Conservation (phyloP, 495 filamentous ascomycete genomes). For the Daldinia decipiens region DNA sequence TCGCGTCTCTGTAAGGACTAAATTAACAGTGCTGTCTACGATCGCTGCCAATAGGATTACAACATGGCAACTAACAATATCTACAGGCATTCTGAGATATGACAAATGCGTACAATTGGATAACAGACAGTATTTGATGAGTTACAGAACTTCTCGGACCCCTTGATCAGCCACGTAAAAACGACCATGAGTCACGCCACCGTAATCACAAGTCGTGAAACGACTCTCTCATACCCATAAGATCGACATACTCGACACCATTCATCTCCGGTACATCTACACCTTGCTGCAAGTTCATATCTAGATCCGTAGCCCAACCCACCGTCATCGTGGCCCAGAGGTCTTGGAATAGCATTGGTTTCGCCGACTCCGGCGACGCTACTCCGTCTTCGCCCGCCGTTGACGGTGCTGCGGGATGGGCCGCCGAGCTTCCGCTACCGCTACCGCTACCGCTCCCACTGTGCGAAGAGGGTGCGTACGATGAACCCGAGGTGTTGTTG, state of each 20-base stretch:
- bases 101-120: too few relatives aligned
- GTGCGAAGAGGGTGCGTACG: slow-evolving; percentile 28
- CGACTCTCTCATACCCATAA: background rate
- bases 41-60: too few relatives aligned
- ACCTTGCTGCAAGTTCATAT: slow-evolving; percentile 2
- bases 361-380: background rate
- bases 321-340: slow-evolving; percentile 53
- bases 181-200: background rate
- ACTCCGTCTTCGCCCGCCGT: background rate
- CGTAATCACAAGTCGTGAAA: slow-evolving; percentile 4
- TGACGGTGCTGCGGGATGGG: background rate
- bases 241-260: slow-evolving; percentile 6
- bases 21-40: too few relatives aligned
- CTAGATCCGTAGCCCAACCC: slow-evolving; percentile 44
- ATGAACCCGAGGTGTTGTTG: slow-evolving; percentile 10
- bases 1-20: too few relatives aligned
- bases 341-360: slow-evolving; percentile 43
- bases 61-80: too few relatives aligned
- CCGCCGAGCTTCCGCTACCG: background rate
- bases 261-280: slow-evolving; percentile 2
- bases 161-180: too few relatives aligned
- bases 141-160: too few relatives aligned
- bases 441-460: background rate
- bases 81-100: too few relatives aligned
- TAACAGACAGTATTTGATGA: too few relatives aligned